Evolutionary conservation across 2,329 filamentous ascomycete genomes (phyloP).

Genomic region (Huntiella decipiens): DNA sequence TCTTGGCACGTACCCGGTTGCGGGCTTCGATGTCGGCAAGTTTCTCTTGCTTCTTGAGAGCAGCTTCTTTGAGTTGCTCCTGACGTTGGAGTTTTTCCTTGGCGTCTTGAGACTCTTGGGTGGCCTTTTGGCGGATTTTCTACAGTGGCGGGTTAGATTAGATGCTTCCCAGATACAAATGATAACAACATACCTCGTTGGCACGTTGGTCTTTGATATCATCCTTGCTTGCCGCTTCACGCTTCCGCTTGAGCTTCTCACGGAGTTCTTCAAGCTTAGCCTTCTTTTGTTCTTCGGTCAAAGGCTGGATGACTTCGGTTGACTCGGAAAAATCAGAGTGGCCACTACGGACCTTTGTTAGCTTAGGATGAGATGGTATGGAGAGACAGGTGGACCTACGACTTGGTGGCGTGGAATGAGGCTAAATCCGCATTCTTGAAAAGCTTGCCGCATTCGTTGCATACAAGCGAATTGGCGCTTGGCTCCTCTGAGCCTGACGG

Average conservation of each 20-base stretch:
- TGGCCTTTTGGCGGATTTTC: constrained; percentile 67
- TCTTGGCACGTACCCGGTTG: constrained; percentile 77
- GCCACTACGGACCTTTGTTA: constrained; percentile 28
- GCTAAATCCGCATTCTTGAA: constrained; percentile 68
- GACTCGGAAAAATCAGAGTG: constrained; percentile 88
- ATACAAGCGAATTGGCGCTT: constrained; percentile 58
- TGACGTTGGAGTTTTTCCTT: constrained; percentile 81
- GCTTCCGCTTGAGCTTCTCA: constrained; percentile 53
- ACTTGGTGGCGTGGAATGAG: constrained; percentile 80
- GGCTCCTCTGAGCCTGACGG: constrained; percentile 24
- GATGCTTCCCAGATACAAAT: background rate
- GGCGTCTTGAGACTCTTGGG: constrained; percentile 68
- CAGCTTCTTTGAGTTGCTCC: constrained; percentile 81
- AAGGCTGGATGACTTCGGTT: constrained; percentile 72
- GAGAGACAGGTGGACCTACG: constrained; percentile 26
- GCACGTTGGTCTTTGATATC: constrained; percentile 69
- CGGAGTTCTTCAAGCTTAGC: constrained; percentile 58
- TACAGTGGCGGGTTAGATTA: constrained; percentile 15
- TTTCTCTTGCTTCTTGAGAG: constrained; percentile 75
- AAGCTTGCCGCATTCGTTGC: constrained; percentile 87
- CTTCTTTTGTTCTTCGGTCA: constrained; percentile 84
- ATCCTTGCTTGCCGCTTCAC: constrained; percentile 42
- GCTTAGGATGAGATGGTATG: too few relatives aligned
- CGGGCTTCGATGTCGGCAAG: constrained; percentile 67
- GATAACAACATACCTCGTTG: constrained; percentile 47